These are phyloP conservation scores for Leccinum fibrillosum DNA, from an alignment of 768 basidiomycete species.

Conservation along the genomic window DNA sequence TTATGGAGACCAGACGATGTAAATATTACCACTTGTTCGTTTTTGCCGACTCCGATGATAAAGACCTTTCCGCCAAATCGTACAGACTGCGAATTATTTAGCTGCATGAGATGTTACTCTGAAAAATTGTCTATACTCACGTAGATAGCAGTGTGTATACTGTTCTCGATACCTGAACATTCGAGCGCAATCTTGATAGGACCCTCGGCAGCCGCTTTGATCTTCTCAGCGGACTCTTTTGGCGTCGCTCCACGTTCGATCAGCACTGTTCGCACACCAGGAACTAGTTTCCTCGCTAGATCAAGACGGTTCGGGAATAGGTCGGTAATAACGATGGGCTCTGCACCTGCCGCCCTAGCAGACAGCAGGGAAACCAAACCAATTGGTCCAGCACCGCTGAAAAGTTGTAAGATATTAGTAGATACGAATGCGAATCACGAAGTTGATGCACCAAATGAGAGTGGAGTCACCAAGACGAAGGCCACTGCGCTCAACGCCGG, in stretches of 20 bases:
- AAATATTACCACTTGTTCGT: conserved; percentile 48
- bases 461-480: conserved; percentile 63
- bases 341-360: conserved; percentile 65
- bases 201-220: conserved; percentile 50
- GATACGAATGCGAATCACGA: not conserved
- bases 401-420: conserved; percentile 11
- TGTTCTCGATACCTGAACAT: conserved; percentile 63
- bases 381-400: conserved; percentile 66
- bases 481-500: conserved; percentile 62
- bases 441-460: conserved; percentile 49
- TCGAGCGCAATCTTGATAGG: conserved; percentile 54
- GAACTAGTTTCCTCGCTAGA: conserved; percentile 60
- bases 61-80: conserved; percentile 67
- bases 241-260: conserved; percentile 45
- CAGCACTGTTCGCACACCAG: conserved; percentile 54
- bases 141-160: conserved; percentile 56
- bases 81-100: conserved; percentile 42
- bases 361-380: conserved; percentile 60
- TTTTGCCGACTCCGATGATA: conserved; percentile 67
- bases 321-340: conserved; percentile 68
- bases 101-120: not conserved
- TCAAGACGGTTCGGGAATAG: conserved; percentile 62
- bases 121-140: conserved; percentile 32
- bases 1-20: conserved; percentile 8
- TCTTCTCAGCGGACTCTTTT: conserved; percentile 49